phyloP scores from a whole-genome alignment of 2,329 filamentous ascomycete species.

The Paracorniculantispora psalliotae region DNA sequence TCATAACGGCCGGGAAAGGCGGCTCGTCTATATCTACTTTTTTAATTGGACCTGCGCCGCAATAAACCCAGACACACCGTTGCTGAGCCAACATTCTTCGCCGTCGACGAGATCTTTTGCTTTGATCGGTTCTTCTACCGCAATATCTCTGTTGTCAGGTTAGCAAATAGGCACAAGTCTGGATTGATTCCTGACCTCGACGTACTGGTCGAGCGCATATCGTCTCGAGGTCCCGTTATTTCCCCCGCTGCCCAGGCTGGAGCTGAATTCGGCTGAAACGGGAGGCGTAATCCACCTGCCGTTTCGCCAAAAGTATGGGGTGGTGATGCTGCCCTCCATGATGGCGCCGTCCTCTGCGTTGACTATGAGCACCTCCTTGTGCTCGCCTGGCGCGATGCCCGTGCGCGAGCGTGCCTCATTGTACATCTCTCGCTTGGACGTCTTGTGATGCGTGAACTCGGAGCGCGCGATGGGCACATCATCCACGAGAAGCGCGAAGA shows the following conservation, averaged over 20 bases:
- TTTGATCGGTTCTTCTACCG: constrained; percentile 58
- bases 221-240: constrained; percentile 77
- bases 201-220: constrained; percentile 70
- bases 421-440: constrained; percentile 69
- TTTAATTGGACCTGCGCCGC: constrained; percentile 36
- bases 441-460: constrained; percentile 82
- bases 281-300: constrained; percentile 77
- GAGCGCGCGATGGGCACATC: constrained; percentile 36
- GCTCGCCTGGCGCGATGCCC: constrained; percentile 44
- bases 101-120: constrained; percentile 58
- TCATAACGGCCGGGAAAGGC: not conserved
- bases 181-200: constrained; percentile 2
- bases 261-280: constrained; percentile 39
- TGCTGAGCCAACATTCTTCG: constrained; percentile 84
- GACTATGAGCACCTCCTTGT: constrained; percentile 70
- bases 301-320: constrained; percentile 71
- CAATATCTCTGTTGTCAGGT: constrained; percentile 47
- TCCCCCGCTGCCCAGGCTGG: constrained; percentile 58
- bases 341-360: constrained; percentile 56
- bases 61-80: constrained; percentile 76
- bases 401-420: constrained; percentile 61
- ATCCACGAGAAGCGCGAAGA: constrained; percentile 44
- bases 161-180: constrained; percentile 11
- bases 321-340: constrained; percentile 83
- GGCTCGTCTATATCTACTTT: not conserved